Evolutionary conservation across 2,329 filamentous ascomycete genomes (phyloP).

Genomic region (Talaromyces verruculosus): DNA sequence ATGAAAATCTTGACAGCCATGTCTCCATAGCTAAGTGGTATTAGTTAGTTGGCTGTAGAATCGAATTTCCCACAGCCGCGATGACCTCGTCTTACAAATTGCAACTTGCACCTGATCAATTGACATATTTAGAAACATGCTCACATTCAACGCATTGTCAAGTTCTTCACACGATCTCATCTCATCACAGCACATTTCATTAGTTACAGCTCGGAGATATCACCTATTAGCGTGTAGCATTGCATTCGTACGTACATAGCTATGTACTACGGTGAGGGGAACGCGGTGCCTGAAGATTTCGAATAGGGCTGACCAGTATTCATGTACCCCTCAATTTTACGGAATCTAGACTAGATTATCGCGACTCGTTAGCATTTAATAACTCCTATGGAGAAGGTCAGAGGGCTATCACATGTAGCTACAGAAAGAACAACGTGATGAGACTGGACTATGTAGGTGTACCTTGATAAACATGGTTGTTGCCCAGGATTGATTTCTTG

Average conservation of each 20-base stretch:
- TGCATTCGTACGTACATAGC: not conserved
- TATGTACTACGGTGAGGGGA: not conserved
- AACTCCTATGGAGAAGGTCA: not conserved
- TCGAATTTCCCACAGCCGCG: not conserved
- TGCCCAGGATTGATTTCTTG: not conserved
- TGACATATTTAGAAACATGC: not conserved
- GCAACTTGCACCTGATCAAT: not conserved
- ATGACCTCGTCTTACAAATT: not conserved
- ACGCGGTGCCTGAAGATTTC: conserved; percentile 3
- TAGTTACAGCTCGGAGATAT: not conserved
- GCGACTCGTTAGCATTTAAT: not conserved
- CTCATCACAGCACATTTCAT: conserved; percentile 6
- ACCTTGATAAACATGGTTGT: not conserved
- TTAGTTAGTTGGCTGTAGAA: not conserved
- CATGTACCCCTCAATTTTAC: not conserved
- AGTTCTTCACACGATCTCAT: not conserved
- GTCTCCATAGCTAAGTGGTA: not conserved
- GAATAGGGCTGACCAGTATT: conserved; percentile 14
- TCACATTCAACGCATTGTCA: not conserved
- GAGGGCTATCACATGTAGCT: not conserved
- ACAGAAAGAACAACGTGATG: not conserved
- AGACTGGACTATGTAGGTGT: not conserved
- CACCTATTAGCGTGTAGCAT: not conserved
- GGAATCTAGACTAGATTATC: not conserved
- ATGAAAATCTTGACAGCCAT: not conserved